These are phyloP conservation scores for Escovopsis sp. DNA, from an alignment of 2,329 filamentous ascomycete species.

Conservation along the genomic window DNA sequence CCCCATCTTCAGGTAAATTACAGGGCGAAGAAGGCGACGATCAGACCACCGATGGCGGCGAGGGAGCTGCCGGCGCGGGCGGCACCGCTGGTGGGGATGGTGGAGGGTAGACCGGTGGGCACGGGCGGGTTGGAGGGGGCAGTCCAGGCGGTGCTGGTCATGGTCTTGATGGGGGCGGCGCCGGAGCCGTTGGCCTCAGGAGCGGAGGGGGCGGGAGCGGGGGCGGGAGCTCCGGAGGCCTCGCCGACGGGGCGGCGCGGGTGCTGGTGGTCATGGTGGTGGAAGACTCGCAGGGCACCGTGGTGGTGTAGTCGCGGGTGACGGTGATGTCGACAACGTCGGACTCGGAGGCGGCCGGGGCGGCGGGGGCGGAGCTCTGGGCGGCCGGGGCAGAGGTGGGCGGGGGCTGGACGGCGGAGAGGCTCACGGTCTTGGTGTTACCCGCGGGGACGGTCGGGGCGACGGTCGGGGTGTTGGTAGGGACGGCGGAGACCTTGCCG, in stretches of 20 bases:
- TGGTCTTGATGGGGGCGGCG: slow-evolving; percentile 8
- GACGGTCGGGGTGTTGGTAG: slow-evolving; percentile 13
- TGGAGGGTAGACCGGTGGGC: slow-evolving; percentile 11
- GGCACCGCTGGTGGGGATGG: slow-evolving; percentile 12
- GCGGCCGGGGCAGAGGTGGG: slow-evolving; percentile 9
- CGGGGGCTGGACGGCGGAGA: slow-evolving; percentile 8
- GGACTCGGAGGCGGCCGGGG: slow-evolving; percentile 9
- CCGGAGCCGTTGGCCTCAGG: slow-evolving; percentile 10
- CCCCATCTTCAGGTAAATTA: slow-evolving; percentile 15
- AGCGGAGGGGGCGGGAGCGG: slow-evolving; percentile 7
- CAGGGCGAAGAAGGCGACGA: slow-evolving; percentile 27
- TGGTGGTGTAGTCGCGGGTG: slow-evolving; percentile 9
- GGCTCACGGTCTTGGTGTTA: slow-evolving; percentile 16
- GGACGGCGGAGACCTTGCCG: slow-evolving; percentile 5
- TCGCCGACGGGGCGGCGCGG: slow-evolving; percentile 11
- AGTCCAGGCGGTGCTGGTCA: slow-evolving; percentile 11
- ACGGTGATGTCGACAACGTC: slow-evolving; percentile 8
- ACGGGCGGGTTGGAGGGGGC: slow-evolving; percentile 7
- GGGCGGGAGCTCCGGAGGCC: slow-evolving; percentile 9
- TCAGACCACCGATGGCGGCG: slow-evolving; percentile 25
- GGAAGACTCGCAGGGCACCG: slow-evolving; percentile 14
- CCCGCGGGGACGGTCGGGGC: slow-evolving; percentile 16
- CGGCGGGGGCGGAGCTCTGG: slow-evolving; percentile 11
- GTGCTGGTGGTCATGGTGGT: slow-evolving; percentile 10
- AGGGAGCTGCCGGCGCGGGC: slow-evolving; percentile 22